These are phyloP conservation scores for Didymella arachidicola DNA, from an alignment of 2,329 filamentous ascomycete genomes.

Conservation along the genomic window DNA sequence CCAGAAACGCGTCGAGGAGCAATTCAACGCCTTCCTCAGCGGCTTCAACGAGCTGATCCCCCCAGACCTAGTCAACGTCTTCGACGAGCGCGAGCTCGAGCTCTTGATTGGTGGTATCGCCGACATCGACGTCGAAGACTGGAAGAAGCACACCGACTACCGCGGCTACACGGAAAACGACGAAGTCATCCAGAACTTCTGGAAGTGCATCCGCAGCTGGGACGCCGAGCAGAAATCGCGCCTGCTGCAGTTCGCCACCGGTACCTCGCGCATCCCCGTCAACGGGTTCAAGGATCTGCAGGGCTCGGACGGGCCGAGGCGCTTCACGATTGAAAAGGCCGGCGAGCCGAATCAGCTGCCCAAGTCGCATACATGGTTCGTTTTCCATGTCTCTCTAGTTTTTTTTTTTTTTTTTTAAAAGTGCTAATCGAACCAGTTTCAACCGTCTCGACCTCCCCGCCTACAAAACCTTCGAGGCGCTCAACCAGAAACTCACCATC, in stretches of 20 bases:
- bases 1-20: constrained; percentile 96
- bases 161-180: constrained; percentile 97
- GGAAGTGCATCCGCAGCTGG: constrained; percentile 96
- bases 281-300: constrained; percentile 99
- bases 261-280: constrained; percentile 96
- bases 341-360: constrained; percentile 89
- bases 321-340: constrained; percentile 98
- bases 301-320: constrained; percentile 90
- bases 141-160: constrained; percentile 99
- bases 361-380: constrained; percentile 94
- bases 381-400: too few species aligned
- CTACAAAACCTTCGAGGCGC: constrained; percentile 85
- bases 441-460: constrained; percentile 94
- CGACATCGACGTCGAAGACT: constrained; percentile 99
- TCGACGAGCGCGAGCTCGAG: constrained; percentile 96
- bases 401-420: too few species aligned
- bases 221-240: constrained; percentile 98
- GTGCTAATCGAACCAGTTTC: constrained; percentile 68
- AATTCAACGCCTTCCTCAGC: constrained; percentile 97
- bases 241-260: constrained; percentile 94
- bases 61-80: constrained; percentile 95
- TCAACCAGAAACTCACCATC: constrained; percentile 91
- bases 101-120: constrained; percentile 97
- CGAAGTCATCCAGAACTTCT: constrained; percentile 98
- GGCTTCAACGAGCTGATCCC: constrained; percentile 98